Base-by-base conservation (phyloP, 1,139 yeast species). In the Scheffersomyces stambukii region DNA sequence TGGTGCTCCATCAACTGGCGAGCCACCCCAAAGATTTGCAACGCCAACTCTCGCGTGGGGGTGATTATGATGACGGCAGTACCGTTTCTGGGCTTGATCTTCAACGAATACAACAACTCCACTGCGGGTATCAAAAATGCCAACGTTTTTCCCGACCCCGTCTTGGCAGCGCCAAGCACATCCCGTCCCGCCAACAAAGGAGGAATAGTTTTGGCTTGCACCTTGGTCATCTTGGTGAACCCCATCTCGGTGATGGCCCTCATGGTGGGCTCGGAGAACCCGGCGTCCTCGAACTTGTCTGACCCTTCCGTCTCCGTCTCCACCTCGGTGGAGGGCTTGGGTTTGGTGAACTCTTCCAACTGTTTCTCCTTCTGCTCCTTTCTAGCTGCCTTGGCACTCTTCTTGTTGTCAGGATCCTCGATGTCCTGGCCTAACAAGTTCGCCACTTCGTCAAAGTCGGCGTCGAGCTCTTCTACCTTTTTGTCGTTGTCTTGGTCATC, bases 1-100 rank as follows among this genome's bases (percentile, higher is more conserved):
- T 89, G 96, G 53, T 80, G 77, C 31, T 77, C 85, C 94, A 89
- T 79, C 44, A 91, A 68, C 57, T 89, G 96, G 45, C 95, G 71
- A 20, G 95, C 96, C 37, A 91, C 98, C 33, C 97, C 97, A 56
- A 88, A 91, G 39, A 91, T 93, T 57, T 91, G 99, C 41, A 93
- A 69, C 2, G 99, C 98, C 49, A 91, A 71, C 41, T 56, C 62
- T 70, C 98, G 78, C 35, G 93, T 83, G 16, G 98, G 98, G 0
- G 97, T 84, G 34, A 91, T 59, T 30, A 91, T 80, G 24, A 91
- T 67, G 1, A 95, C 96, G 37, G 97, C 74, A 4, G 85, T 81
- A 38, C 98, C 98, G 32, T 84, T 84, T 52, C 81, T 82, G 23
- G 55, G 53, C 36, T 50, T 52, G 32, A 50, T 48, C 46, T 75